Evolutionary conservation across 257 asterid species (phyloP).

Genomic region (Gentiana straminea): DNA sequence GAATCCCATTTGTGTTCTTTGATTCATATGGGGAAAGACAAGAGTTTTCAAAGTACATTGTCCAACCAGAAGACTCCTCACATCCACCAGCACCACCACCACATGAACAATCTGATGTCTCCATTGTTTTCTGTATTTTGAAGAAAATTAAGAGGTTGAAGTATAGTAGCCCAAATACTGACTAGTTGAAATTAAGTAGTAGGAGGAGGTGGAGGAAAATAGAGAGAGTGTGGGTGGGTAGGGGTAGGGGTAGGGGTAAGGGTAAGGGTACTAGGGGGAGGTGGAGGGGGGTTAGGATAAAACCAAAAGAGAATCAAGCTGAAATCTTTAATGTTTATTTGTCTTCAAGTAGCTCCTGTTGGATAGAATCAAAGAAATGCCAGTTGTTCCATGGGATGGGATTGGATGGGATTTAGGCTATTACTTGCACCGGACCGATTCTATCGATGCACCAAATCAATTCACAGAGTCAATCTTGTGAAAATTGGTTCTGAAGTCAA

Average conservation of each 20-base stretch:
- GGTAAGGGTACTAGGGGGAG: neutral
- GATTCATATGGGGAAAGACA: constrained; percentile 6
- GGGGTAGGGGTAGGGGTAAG: neutral
- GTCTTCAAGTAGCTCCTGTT: constrained; percentile 18
- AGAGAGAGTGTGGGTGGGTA: constrained; percentile 1
- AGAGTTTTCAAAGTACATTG: constrained; percentile 47
- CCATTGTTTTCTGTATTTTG: constrained; percentile 20
- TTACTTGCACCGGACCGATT: too few relatives aligned
- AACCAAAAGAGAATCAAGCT: constrained; percentile 22
- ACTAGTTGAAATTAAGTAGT: too few relatives aligned
- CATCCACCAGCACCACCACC: constrained; percentile 36
- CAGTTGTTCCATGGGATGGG: too few relatives aligned
- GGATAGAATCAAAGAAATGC: too few relatives aligned
- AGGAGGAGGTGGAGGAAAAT: too few relatives aligned
- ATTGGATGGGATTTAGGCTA: too few relatives aligned
- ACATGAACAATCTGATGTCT: constrained; percentile 40
- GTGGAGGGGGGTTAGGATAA: constrained; percentile 18
- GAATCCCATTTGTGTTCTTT: constrained; percentile 4
- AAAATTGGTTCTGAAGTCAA: too few relatives aligned
- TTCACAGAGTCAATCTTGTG: too few relatives aligned
- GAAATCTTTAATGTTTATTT: constrained; percentile 33
- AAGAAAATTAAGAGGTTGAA: too few relatives aligned
- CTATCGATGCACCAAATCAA: too few relatives aligned
- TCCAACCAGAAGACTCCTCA: constrained; percentile 72
- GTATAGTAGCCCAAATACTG: neutral